phyloP scores from a whole-genome alignment of 305 asterid genomes.

The Fraxinus angustifolia region DNA sequence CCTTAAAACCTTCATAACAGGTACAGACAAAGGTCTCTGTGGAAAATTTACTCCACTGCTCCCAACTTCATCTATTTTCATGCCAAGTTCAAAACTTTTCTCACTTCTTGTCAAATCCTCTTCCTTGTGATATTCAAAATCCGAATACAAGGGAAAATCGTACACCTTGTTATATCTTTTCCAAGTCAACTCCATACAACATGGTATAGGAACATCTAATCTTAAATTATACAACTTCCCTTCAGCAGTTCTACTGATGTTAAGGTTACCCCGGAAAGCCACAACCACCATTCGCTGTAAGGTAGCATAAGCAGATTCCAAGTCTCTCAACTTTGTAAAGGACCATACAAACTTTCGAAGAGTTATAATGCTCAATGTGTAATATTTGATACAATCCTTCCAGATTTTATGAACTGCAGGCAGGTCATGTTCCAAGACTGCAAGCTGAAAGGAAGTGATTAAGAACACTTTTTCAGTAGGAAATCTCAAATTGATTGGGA shows the following conservation, averaged over 20 bases:
- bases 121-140: slow-evolving; percentile 26
- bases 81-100: slow-evolving; percentile 20
- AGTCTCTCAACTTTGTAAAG: slow-evolving; percentile 65
- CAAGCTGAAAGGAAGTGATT: slow-evolving; percentile 65
- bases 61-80: slow-evolving; percentile 22
- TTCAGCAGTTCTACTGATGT: slow-evolving; percentile 43
- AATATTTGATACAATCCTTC: slow-evolving; percentile 60
- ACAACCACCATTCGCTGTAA: slow-evolving; percentile 65
- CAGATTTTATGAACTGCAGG: slow-evolving; percentile 64
- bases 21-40: slow-evolving; percentile 29
- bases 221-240: slow-evolving; percentile 41
- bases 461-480: slow-evolving; percentile 21
- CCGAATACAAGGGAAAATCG: slow-evolving; percentile 22
- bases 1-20: slow-evolving; percentile 49
- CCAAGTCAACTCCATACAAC: slow-evolving; percentile 25
- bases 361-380: slow-evolving; percentile 48
- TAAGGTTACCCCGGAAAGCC: slow-evolving; percentile 36
- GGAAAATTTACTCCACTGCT: slow-evolving; percentile 30
- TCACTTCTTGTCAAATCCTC: slow-evolving; percentile 22
- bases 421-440: slow-evolving; percentile 69
- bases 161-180: slow-evolving; percentile 22
- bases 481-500: too few species aligned
- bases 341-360: slow-evolving; percentile 71
- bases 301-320: slow-evolving; percentile 64
- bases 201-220: slow-evolving; percentile 69